A percentile compares a stretch with the other conserved stretches of the same genome.
phyloP scores from a whole-genome alignment of 2,329 filamentous ascomycete genomes.

The Cytospora piceicola region DNA sequence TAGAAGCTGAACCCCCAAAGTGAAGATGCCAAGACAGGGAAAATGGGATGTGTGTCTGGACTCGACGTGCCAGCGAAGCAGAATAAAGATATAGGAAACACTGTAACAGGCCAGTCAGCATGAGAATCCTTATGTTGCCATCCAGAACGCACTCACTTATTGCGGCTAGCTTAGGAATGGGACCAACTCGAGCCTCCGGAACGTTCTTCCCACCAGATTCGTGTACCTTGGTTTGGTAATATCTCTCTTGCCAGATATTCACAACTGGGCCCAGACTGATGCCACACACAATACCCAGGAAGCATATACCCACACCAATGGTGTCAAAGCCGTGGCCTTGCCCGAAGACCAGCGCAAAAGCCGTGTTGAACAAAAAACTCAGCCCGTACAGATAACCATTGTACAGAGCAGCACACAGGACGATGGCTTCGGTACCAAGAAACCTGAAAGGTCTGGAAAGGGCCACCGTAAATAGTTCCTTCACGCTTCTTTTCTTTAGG shows the following conservation, averaged over 20 bases:
- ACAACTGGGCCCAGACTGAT: slow-evolving; percentile 44
- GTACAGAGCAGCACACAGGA: slow-evolving; percentile 51
- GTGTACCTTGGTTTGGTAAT: slow-evolving; percentile 43
- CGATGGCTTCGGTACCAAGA: slow-evolving; percentile 50
- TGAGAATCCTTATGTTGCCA: neutral
- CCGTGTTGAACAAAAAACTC: slow-evolving; percentile 54
- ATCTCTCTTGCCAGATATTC: slow-evolving; percentile 49
- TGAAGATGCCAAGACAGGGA: slow-evolving; percentile 52
- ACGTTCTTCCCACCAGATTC: slow-evolving; percentile 40
- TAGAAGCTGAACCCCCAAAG: slow-evolving; percentile 57
- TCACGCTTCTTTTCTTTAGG: slow-evolving; percentile 41
- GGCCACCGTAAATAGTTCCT: slow-evolving; percentile 46
- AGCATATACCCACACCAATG: slow-evolving; percentile 45
- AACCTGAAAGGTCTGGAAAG: slow-evolving; percentile 53
- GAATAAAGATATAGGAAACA: slow-evolving; percentile 40
- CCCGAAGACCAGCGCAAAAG: slow-evolving; percentile 54
- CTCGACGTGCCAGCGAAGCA: slow-evolving; percentile 44
- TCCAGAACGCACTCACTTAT: slow-evolving; percentile 35
- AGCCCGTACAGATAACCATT: slow-evolving; percentile 54
- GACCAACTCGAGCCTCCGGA: slow-evolving; percentile 48
- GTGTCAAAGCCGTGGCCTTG: slow-evolving; percentile 47
- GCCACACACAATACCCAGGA: slow-evolving; percentile 39
- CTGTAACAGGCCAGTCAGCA: slow-evolving; percentile 19
- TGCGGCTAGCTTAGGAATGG: slow-evolving; percentile 44
- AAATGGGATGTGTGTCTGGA: slow-evolving; percentile 44